Evolutionary conservation across 2,329 filamentous ascomycete species (phyloP).

Genomic region (Colletotrichum tanaceti): DNA sequence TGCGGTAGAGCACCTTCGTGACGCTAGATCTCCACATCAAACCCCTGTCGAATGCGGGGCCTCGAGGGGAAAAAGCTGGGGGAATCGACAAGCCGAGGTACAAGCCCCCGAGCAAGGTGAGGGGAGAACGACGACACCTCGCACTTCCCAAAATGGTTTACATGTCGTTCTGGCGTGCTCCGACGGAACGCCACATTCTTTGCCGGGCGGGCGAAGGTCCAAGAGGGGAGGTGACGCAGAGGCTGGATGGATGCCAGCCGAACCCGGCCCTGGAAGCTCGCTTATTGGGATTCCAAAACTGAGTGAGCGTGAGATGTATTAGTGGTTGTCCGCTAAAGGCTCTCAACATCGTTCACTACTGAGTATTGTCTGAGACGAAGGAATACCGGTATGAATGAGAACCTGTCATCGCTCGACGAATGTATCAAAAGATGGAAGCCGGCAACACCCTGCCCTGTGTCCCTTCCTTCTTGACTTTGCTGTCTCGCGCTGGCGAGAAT

Average conservation of each 20-base stretch:
- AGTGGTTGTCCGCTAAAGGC: neutral
- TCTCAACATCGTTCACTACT: neutral
- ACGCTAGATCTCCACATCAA: constrained; percentile 29
- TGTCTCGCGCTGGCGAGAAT: neutral
- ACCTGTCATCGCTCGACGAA: neutral
- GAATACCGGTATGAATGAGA: neutral
- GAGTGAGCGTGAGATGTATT: neutral
- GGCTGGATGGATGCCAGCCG: neutral
- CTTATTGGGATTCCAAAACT: constrained; percentile 8
- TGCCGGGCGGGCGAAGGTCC: neutral
- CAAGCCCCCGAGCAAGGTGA: neutral
- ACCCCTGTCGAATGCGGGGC: constrained; percentile 38
- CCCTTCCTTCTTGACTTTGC: neutral
- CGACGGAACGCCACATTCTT: constrained; percentile 1
- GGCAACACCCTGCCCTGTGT: neutral
- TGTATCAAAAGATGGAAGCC: neutral
- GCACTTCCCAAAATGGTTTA: constrained; percentile 27
- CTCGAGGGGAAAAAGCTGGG: constrained; percentile 20
- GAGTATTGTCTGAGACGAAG: neutral
- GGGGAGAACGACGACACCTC: constrained; percentile 10
- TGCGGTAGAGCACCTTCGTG: constrained; percentile 16
- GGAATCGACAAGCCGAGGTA: constrained; percentile 12
- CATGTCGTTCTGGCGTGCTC: constrained; percentile 25
- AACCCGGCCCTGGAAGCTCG: constrained; percentile 15
- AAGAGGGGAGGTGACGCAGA: neutral